Base-by-base conservation (phyloP, 176 grass and related monocot genomes). In the Chrysopogon serrulatus region DNA sequence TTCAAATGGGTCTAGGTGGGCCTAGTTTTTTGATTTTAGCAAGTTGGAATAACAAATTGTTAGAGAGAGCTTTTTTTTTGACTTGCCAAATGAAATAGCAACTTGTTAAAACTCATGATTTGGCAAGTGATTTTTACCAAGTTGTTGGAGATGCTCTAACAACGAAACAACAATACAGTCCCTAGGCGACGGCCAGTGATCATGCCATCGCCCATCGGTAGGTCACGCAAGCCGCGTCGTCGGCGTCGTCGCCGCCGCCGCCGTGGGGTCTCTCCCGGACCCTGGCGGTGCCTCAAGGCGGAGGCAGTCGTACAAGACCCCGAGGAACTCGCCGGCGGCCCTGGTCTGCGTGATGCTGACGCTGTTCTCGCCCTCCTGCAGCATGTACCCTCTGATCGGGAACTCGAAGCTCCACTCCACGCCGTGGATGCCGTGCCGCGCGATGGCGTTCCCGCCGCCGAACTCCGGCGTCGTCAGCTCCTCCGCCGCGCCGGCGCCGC, bases 261-360 rank as follows among this genome's bases (percentile, higher is more conserved):
- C 5, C 53, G 43, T 40, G 19, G 87, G 87, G 14, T 84, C 87
- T 57, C 83, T 53, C 33, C 56, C 62, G 0, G 76, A 68, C 40
- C 32, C 18, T n/a, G n/a, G n/a, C 15, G 89, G 89, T 17, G 69
- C 93, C 69, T 97, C 91, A 0, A 93, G 57, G 0, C 91, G 31
- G 2, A 97, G 7, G 74, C 91, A 93, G 42, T 96, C 94, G 6
- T 96, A 93, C 86, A 95, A 71, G 10, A 92, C 62, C 0, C 90
- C 90, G 0, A 40, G 12, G 71, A 92, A 92, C 1, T 37, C 13
- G 63, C 48, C 51, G 0, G 28, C 45, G 8, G 86, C 86, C 44
- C 36, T 87, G 5, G 89, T 76, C 48, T 91, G 93, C 10, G 88
- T 88, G 59, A 96, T 76, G 80, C 48, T 63, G 28, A 96, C 77